These are phyloP conservation scores for Wolfiporia cocos DNA, from an alignment of 1,284 basidiomycete genomes.

Conservation along the genomic window DNA sequence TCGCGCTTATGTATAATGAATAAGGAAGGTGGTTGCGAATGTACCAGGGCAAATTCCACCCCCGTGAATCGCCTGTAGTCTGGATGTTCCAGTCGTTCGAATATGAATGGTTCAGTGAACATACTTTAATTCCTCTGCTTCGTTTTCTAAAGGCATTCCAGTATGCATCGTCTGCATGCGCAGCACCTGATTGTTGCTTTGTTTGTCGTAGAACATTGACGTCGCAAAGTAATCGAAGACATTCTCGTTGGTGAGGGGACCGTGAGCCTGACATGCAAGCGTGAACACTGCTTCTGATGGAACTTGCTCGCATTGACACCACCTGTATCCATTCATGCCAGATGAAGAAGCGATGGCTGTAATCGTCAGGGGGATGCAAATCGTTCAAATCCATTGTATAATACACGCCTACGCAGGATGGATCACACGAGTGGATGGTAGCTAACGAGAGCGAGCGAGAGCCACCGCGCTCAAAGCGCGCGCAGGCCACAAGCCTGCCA, in stretches of 20 bases:
- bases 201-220: slow-evolving; percentile 87
- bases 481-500: no score
- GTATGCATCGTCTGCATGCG: slow-evolving; percentile 87
- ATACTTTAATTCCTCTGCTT: slow-evolving; percentile 76
- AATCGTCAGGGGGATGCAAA: slow-evolving; percentile 72
- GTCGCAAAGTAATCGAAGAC: slow-evolving; percentile 82
- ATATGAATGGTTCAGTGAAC: no score
- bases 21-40: slow-evolving; percentile 68
- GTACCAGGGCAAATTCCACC: slow-evolving; percentile 77
- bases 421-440: no score
- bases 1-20: slow-evolving; percentile 87
- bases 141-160: slow-evolving; percentile 60
- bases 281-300: slow-evolving; percentile 10
- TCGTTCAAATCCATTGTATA: slow-evolving; percentile 58
- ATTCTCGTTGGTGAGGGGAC: slow-evolving; percentile 66
- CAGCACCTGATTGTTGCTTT: slow-evolving; percentile 83
- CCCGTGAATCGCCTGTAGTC: slow-evolving; percentile 69
- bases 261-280: slow-evolving; percentile 49
- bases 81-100: slow-evolving; percentile 6
- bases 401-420: no score
- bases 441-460: no score
- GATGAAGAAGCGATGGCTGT: slow-evolving; percentile 75
- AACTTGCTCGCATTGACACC: slow-evolving; percentile 5
- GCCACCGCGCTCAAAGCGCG: no score
- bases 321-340: slow-evolving; percentile 86